These are phyloP conservation scores for Chaetomiaceae sp. DNA, from an alignment of 2,329 filamentous ascomycete genomes.

Conservation along the genomic window DNA sequence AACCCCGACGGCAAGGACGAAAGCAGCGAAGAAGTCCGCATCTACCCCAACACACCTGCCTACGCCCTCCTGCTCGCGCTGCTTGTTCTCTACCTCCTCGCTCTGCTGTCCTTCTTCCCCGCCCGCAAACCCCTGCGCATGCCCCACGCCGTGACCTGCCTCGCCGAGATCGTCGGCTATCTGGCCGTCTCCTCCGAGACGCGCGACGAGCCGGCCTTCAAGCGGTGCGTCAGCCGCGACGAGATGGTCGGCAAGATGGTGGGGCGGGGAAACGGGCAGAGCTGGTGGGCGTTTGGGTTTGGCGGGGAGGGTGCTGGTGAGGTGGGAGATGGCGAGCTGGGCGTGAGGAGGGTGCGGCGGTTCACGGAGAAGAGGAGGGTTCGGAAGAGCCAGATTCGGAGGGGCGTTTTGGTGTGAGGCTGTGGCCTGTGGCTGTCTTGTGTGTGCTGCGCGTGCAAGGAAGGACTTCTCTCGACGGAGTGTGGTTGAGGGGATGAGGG, in stretches of 20 bases:
- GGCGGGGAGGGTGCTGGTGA: conserved; percentile 29
- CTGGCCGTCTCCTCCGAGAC: conserved; percentile 67
- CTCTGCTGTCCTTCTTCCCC: conserved; percentile 56
- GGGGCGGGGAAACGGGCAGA: conserved; percentile 38
- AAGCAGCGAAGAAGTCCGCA: conserved; percentile 42
- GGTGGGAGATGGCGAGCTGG: no score
- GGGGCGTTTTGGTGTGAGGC: conserved; percentile 7
- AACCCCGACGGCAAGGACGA: no score
- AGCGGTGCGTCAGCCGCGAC: conserved; percentile 55
- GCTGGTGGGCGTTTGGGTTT: conserved; percentile 46
- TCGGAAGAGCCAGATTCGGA: conserved; percentile 27
- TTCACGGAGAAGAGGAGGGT: conserved; percentile 39
- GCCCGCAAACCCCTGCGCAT: conserved; percentile 56
- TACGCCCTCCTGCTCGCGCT: conserved; percentile 69
- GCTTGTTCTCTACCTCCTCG: conserved; percentile 62
- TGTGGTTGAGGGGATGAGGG: conserved; percentile 7
- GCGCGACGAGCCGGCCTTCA: conserved; percentile 66
- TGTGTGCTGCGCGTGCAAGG: no score
- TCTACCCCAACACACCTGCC: conserved; percentile 67
- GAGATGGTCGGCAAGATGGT: conserved; percentile 67
- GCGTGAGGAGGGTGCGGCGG: conserved; percentile 39
- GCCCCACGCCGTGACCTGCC: conserved; percentile 64
- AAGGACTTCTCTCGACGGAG: no score
- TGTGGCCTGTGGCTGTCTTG: not conserved
- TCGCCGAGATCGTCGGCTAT: conserved; percentile 74